Evolutionary conservation across 148 eudicot genomes (phyloP), one percentile per base, ranked within the genome.

Genomic region (Amaranthus hypochondriacus): DNA sequence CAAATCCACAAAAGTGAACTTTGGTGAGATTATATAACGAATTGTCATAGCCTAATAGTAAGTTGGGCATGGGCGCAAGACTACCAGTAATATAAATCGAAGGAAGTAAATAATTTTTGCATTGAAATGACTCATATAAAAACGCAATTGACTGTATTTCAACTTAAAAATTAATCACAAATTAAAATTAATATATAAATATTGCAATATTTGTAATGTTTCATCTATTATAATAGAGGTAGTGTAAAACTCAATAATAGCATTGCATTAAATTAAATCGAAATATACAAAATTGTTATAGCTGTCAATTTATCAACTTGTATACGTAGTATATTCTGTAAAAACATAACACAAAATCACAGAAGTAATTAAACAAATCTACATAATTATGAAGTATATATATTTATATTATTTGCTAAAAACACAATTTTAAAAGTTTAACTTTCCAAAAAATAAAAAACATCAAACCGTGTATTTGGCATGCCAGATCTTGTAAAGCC

Each of bases 391-490:
- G 44, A 21, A 18, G 56, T 67, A 67, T 28, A 67, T 67, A 67
- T 67, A 49, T 49, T 67, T 28, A 67, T 67, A 67, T 67, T 67
- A 67, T 67, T 66, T 4, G 46, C 51, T 49, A 64, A 4, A 3
- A 58, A 39, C 62, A 58, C 64, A 60, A 60, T 28, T 12, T 21
- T 60, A 60, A 21, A 60, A 60, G 64, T 60, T 64, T 44, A 44
- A 46, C 12, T 9, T 13, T 18, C 51, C 50, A 66, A 3, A 7
- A 66, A 66, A 66, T 15, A 67, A 67, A 46, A 13, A 15, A 8
- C n/a, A 50, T 48, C 69, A 67, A 67, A 67, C 50, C 70, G 70
- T 67, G 49, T 67, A 67, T 62, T 62, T 62, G 66, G 44, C 66
- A 62, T 62, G 66, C 48, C 66, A 62, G 7, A 43, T 62, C n/a